Base-by-base conservation (phyloP, 768 basidiomycete genomes). In the Tulasnella sp. region DNA sequence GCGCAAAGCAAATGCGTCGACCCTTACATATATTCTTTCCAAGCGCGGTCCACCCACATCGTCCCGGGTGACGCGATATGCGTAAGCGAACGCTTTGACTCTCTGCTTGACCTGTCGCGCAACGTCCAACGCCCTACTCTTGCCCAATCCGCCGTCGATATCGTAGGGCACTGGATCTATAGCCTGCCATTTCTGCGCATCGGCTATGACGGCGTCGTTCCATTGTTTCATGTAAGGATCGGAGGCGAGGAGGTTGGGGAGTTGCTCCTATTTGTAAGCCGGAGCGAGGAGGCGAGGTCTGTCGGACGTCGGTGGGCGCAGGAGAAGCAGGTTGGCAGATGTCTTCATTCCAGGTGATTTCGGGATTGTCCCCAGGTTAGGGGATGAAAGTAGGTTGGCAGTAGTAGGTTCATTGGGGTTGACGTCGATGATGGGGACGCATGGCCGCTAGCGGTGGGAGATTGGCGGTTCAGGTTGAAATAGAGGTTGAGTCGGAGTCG, bases 11-110 rank as follows among this genome's bases (percentile, higher is more conserved):
- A 83, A 29, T 78, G 70, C 45, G 86, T 78, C 17, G 42, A 42
- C 17, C 11, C 52, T 54, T 54, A 54, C 52, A n/a, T 3, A 22
- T 1, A 22, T 79, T 86, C 86, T 15, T 78, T 77, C 83, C 82
- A 85, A 22, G 83, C 82, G 31, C 85, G 81, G 76, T 85, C 83
- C 69, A 83, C 82, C 81, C 83, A 86, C 73, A 79, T 81, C 58
- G 84, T 84, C 79, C 79, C 84, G 83, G 72, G 84, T 84, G 75
- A 85, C 81, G 49, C 79, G 78, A 80, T 83, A 86, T 15, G 85
- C 85, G 78, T 85, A 86, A 9, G 82, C 83, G 84, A 80, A 77
- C 81, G 85, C 84, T 82, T 86, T 86, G 79, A 85, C 81, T 75
- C 82, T 79, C 38, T 84, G 71, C 81, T 86, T 86, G 74, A 85